Percentiles rank a stretch among this genome's conserved stretches.
These are phyloP conservation scores for Ceratobasidium sp. DNA, from an alignment of 1,284 basidiomycete species.

Conservation along the genomic window DNA sequence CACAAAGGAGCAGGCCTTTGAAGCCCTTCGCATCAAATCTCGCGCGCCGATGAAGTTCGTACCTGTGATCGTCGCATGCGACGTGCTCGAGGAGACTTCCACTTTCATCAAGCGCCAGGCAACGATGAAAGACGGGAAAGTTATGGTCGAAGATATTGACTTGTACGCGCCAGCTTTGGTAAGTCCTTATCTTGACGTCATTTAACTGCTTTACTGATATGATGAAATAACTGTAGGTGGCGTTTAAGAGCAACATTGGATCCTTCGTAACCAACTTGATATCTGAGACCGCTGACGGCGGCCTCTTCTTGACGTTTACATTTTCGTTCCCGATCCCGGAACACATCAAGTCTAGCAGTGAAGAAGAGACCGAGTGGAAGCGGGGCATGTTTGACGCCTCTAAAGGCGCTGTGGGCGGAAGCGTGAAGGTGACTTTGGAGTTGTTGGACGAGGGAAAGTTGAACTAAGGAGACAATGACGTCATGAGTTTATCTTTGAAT, in stretches of 20 bases:
- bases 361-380: background rate
- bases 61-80: slow-evolving; percentile 14
- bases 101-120: slow-evolving; percentile 29
- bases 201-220: background rate
- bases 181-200: background rate
- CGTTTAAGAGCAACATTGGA: slow-evolving; percentile 15
- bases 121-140: background rate
- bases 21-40: slow-evolving; percentile 30
- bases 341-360: background rate
- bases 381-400: background rate
- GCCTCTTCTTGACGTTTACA: slow-evolving; percentile 24
- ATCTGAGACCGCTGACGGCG: background rate
- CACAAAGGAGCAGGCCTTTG: slow-evolving; percentile 29
- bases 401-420: background rate
- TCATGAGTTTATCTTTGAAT: background rate
- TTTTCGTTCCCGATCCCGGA: slow-evolving; percentile 5
- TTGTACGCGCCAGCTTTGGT: slow-evolving; percentile 28
- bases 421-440: slow-evolving; percentile 28
- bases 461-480: slow-evolving; percentile 1
- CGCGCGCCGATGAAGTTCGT: slow-evolving; percentile 26
- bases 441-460: slow-evolving; percentile 35
- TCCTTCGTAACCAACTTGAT: slow-evolving; percentile 21
- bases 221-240: slow-evolving; percentile 17
- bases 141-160: slow-evolving; percentile 21
- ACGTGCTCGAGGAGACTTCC: slow-evolving; percentile 30